A percentile compares a stretch with the other conserved stretches of the same genome.
These are phyloP conservation scores for Scleroderma citrinum DNA, from an alignment of 768 basidiomycete species.

Conservation along the genomic window DNA sequence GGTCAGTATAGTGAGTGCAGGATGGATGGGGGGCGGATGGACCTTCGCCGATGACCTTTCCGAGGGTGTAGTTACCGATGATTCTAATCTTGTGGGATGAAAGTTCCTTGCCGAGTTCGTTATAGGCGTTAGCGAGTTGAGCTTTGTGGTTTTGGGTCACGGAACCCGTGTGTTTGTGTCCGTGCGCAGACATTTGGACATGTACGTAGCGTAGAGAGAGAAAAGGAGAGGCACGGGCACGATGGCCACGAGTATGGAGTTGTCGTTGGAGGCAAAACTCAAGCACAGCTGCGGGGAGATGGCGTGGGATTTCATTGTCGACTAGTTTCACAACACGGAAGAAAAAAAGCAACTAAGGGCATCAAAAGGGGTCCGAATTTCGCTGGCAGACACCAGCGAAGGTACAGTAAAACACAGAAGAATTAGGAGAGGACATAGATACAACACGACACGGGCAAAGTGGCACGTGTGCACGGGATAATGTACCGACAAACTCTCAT, in stretches of 20 bases:
- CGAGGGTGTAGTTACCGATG: conserved; percentile 91
- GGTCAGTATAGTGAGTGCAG: conserved; percentile 14
- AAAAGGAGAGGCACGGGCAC: conserved; percentile 34
- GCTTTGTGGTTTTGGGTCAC: conserved; percentile 75
- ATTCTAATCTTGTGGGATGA: conserved; percentile 87
- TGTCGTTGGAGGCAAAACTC: not conserved
- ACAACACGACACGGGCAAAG: conserved; percentile 32
- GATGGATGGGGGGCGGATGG: conserved; percentile 8
- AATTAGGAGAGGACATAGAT: conserved; percentile 38
- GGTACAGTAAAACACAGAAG: conserved; percentile 14
- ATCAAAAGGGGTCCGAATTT: conserved; percentile 16
- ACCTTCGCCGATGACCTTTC: conserved; percentile 95
- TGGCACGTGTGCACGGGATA: conserved; percentile 8
- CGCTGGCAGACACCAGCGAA: conserved; percentile 7
- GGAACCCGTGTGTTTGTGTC: conserved; percentile 58
- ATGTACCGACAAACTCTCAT: conserved; percentile 17
- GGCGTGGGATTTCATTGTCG: not conserved
- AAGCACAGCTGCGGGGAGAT: not conserved
- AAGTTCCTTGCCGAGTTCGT: conserved; percentile 94
- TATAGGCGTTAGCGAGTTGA: conserved; percentile 91
- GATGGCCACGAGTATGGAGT: conserved; percentile 16
- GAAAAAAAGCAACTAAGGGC: not conserved
- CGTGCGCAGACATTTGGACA: conserved; percentile 42
- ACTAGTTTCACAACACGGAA: not conserved
- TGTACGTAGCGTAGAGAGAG: conserved; percentile 25